Evolutionary conservation across 371 early-diverging fungal genomes (phyloP).

Genomic region (Mortierella sp.): DNA sequence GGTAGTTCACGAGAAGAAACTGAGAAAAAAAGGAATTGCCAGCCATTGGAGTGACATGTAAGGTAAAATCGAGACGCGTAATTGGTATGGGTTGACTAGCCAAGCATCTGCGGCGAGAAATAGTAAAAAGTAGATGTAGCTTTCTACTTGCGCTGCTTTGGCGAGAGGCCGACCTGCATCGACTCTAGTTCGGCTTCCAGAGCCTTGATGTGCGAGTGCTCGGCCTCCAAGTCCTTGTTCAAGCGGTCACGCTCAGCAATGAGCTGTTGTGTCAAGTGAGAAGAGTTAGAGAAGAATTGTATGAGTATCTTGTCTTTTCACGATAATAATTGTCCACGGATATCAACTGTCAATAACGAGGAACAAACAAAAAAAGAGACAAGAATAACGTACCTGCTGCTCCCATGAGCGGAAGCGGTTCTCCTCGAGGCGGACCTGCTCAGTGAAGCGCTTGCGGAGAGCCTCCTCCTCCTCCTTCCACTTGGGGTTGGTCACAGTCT

Average conservation of each 20-base stretch:
- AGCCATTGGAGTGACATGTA: not conserved
- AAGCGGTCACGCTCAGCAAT: conserved; percentile 95
- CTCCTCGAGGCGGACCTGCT: conserved; percentile 96
- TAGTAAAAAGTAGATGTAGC: not conserved
- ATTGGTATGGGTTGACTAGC: no score
- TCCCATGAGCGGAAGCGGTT: conserved; percentile 97
- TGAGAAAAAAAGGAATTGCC: not conserved
- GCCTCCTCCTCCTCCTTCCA: conserved; percentile 96
- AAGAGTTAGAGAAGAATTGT: no score
- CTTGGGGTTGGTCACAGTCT: conserved; percentile 83
- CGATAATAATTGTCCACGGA: not conserved
- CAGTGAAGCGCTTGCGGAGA: conserved; percentile 93
- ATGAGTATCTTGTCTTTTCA: no score
- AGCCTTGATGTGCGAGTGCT: conserved; percentile 90
- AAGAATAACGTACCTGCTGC: conserved; percentile 74
- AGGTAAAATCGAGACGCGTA: not conserved
- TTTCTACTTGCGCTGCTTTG: conserved; percentile 55
- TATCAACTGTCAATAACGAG: no score
- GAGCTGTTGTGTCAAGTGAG: conserved; percentile 63
- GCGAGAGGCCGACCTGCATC: conserved; percentile 63
- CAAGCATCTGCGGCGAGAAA: no score
- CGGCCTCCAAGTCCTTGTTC: conserved; percentile 95
- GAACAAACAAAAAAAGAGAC: not conserved
- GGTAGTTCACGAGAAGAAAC: not conserved
- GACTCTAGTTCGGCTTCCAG: conserved; percentile 87